phyloP scores from a whole-genome alignment of 352 stramenopile genomes.

The Globisporangium okanoganense region DNA sequence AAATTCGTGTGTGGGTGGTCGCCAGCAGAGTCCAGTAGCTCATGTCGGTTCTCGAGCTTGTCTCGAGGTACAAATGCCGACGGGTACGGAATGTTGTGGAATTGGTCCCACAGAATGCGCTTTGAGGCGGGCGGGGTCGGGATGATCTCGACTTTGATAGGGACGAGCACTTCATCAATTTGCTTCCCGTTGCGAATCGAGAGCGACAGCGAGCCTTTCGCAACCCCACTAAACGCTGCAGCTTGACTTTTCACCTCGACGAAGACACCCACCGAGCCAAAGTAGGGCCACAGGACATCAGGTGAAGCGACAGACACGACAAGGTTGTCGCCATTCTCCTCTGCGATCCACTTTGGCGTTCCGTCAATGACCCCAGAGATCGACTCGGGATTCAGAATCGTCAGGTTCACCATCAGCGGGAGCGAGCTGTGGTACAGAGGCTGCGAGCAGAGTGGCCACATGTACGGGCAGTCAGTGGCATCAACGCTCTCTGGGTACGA shows the following conservation, averaged over 20 bases:
- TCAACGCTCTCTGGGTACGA: slow-evolving; percentile 69
- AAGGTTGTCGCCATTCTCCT: slow-evolving; percentile 46
- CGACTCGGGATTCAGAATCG: slow-evolving; percentile 61
- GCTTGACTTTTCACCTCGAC: slow-evolving; percentile 52
- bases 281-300: slow-evolving; percentile 61
- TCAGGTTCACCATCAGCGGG: slow-evolving; percentile 83
- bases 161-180: slow-evolving; percentile 41
- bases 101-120: slow-evolving; percentile 85
- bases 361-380: slow-evolving; percentile 44
- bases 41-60: slow-evolving; percentile 57
- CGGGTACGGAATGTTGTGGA: slow-evolving; percentile 86
- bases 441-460: slow-evolving; percentile 85
- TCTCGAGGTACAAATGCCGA: slow-evolving; percentile 78
- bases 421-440: slow-evolving; percentile 69
- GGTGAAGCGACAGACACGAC: slow-evolving; percentile 42
- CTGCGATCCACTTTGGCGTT: slow-evolving; percentile 45
- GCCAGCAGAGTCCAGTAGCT: slow-evolving; percentile 70
- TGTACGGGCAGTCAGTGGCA: slow-evolving; percentile 75
- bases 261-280: slow-evolving; percentile 67
- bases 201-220: slow-evolving; percentile 34
- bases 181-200: slow-evolving; percentile 38
- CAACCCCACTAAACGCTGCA: slow-evolving; percentile 35
- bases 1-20: slow-evolving; percentile 88
- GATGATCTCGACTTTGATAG: slow-evolving; percentile 42
- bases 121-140: slow-evolving; percentile 40